These are phyloP conservation scores for Trichoderma simmonsii DNA, from an alignment of 2,329 filamentous ascomycete species.

Conservation along the genomic window DNA sequence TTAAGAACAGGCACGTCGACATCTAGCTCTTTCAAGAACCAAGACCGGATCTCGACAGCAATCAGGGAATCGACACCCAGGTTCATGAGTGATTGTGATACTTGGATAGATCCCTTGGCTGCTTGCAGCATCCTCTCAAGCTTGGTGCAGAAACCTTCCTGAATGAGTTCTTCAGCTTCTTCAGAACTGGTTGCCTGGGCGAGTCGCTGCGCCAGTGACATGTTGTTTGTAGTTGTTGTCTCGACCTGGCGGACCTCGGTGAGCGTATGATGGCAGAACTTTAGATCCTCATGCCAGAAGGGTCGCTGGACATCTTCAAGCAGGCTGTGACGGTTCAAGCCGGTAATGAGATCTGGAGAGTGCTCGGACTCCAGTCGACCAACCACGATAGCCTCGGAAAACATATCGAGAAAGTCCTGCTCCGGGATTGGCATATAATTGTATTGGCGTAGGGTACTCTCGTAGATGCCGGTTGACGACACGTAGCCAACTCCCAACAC, in stretches of 20 bases:
- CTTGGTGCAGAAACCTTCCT: constrained; percentile 19
- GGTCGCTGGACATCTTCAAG: not conserved
- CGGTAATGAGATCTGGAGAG: not conserved
- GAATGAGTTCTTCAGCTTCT: not conserved
- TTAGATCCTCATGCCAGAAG: not conserved
- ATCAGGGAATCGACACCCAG: constrained; percentile 32
- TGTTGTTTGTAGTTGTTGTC: not conserved
- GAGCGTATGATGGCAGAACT: not conserved
- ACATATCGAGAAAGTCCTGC: constrained; percentile 21
- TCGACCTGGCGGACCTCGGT: not conserved
- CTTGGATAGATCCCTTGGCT: not conserved
- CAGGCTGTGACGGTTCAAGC: not conserved
- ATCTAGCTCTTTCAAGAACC: constrained; percentile 45
- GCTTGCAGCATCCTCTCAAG: constrained; percentile 24
- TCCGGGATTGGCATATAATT: constrained; percentile 29
- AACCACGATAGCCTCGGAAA: constrained; percentile 18
- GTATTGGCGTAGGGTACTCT: constrained; percentile 18
- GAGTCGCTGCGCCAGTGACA: constrained; percentile 23
- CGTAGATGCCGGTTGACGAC: constrained; percentile 15
- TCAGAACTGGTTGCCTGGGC: constrained; percentile 29
- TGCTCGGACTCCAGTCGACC: not conserved
- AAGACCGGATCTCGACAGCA: constrained; percentile 40
- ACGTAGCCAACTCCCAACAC: constrained; percentile 44
- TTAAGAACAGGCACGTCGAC: constrained; percentile 46
- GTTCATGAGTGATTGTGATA: constrained; percentile 22